Base-by-base conservation (phyloP, 176 grass and related monocot species). In the Lolium multiflorum region DNA sequence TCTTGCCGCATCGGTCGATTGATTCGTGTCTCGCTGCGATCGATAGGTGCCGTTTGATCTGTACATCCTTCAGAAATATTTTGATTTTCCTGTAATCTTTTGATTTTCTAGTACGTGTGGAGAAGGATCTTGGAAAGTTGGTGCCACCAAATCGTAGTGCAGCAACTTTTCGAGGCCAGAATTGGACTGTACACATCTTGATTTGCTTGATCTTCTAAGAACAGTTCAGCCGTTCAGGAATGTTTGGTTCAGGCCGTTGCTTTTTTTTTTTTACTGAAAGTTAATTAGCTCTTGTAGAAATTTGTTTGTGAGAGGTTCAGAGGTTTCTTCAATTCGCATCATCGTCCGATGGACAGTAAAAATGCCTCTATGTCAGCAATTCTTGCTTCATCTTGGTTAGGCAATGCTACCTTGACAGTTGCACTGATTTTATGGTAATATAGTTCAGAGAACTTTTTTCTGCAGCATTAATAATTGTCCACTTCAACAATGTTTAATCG, bases 21-120 rank as follows among this genome's bases (percentile, higher is more conserved):
- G 43, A 11, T 22, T 49, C 71, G 71, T 74, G 71, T 25, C 71
- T 74, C 21, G 70, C 70, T 22, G 41, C 70, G 41, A 47, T 70
- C 5, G 15, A 55, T 8, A 68, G 65, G 31, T 62, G 10, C 12
- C 21, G 59, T 62, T 69, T 39, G 65, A 39, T 69, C 28, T 31
- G 28, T 31, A 31, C 1, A 31, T 31, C 2, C 31, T 35, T 35
- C 31, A 35, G 31, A 35, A 35, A 35, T 35, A 2, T 0, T 35
- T 35, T 35, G 2, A 35, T 35, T 35, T 35, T 35, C 31, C 31
- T 35, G 31, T 35, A 35, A 35, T 35, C 31, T 35, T 35, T 35
- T 35, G 31, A 35, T 35, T 35, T 31, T 35, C 31, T 35, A 3
- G 31, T 35, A 35, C 31, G 31, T 31, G 28, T 35, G 31, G 31